phyloP scores from a whole-genome alignment of 163 green algal species.

The Trebouxia gelatinosa region DNA sequence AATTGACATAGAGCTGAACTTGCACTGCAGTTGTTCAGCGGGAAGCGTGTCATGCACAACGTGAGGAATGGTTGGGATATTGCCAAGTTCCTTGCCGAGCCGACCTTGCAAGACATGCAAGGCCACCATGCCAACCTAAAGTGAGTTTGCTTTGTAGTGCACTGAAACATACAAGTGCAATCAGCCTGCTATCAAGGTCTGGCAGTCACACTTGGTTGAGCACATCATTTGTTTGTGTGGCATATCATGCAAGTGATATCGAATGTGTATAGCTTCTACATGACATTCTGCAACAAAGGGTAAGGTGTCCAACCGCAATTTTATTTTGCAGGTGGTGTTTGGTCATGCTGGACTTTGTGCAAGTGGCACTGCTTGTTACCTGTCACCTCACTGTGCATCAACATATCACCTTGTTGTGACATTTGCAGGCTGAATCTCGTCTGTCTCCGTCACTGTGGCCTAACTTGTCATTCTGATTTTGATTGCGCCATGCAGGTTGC shows the following conservation, averaged over 20 bases:
- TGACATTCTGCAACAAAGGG: background rate
- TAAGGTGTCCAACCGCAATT: background rate
- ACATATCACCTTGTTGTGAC: background rate
- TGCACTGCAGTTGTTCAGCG: constrained; percentile 54
- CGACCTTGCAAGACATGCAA: constrained; percentile 42
- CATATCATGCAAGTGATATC: background rate
- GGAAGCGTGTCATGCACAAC: constrained; percentile 52
- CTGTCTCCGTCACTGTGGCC: too few species aligned
- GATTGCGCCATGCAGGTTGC: constrained; percentile 21
- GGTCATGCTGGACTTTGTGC: background rate
- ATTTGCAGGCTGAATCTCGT: background rate
- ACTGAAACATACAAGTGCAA: too few species aligned
- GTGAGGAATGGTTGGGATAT: constrained; percentile 49
- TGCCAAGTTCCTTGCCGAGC: constrained; percentile 52
- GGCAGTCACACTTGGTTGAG: too few species aligned
- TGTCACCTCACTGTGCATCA: background rate
- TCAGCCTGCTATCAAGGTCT: too few species aligned
- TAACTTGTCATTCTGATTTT: too few species aligned
- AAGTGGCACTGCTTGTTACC: background rate
- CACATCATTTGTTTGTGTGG: too few species aligned
- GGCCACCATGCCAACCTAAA: constrained; percentile 39
- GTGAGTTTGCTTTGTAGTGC: constrained; percentile 17
- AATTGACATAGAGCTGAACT: too few species aligned
- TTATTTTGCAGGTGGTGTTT: background rate
- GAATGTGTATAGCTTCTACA: background rate